A percentile compares a stretch with the other conserved stretches of the same genome.
phyloP scores from a whole-genome alignment of 495 filamentous ascomycete genomes.

The Pyronema omphalodes region DNA sequence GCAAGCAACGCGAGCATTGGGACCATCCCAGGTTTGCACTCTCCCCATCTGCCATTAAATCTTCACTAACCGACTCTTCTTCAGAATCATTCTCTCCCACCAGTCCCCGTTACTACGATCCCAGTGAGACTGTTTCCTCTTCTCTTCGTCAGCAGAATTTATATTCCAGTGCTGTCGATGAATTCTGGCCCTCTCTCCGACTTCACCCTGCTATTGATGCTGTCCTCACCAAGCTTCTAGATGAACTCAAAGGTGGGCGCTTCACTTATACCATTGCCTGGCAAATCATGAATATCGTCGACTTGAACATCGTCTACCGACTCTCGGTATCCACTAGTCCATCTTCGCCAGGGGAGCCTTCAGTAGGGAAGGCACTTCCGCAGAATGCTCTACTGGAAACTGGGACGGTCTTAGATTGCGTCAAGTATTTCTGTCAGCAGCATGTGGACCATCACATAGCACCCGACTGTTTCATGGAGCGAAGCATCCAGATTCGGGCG shows the following conservation, averaged over 20 bases:
- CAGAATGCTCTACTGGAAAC: not conserved
- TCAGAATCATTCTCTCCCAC: not conserved
- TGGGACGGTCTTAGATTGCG: not conserved
- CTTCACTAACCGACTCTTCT: not conserved
- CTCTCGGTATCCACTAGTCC: not conserved
- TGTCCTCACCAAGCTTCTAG: not conserved
- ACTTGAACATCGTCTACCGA: not conserved
- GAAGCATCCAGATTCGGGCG: not conserved
- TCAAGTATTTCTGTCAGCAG: not conserved
- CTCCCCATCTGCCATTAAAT: too few species aligned
- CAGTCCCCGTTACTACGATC: not conserved
- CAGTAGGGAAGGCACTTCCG: not conserved
- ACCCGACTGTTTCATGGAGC: constrained; percentile 3
- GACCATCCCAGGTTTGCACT: too few species aligned
- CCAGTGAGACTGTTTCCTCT: not conserved
- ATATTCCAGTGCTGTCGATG: not conserved
- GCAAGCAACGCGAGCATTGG: too few species aligned
- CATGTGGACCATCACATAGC: constrained; percentile 1
- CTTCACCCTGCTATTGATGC: not conserved
- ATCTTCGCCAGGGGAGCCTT: not conserved
- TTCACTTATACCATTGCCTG: not conserved
- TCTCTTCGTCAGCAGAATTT: not conserved
- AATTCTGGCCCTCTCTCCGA: not conserved
- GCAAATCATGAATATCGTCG: not conserved
- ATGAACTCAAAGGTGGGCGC: not conserved